Conservation (phyloP, 2,329 filamentous ascomycete genomes). For the Arthrobotrys entomopaga region DNA sequence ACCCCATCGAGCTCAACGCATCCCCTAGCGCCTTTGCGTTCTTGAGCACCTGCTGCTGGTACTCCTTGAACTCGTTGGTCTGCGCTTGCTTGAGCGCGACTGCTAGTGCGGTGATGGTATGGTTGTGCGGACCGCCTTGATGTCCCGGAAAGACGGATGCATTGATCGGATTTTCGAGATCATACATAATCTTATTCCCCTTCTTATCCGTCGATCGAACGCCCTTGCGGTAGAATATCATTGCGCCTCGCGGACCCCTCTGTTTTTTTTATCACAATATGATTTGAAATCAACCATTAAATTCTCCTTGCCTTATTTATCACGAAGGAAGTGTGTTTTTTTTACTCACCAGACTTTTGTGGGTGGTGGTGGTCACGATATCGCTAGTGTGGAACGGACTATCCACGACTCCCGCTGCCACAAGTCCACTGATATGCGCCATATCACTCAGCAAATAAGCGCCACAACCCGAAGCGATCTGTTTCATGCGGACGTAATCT, state of each 20-base stretch:
- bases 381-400: constrained; percentile 90
- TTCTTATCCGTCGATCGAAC: constrained; percentile 84
- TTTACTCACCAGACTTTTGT: constrained; percentile 82
- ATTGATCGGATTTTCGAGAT: constrained; percentile 94
- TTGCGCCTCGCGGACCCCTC: constrained; percentile 90
- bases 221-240: constrained; percentile 98
- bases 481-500: constrained; percentile 90
- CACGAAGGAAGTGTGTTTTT: too few species aligned
- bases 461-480: constrained; percentile 88
- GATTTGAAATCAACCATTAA: neutral
- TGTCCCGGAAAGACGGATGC: constrained; percentile 96
- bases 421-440: constrained; percentile 94
- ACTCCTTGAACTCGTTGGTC: constrained; percentile 86
- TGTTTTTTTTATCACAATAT: constrained; percentile 17
- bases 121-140: constrained; percentile 97
- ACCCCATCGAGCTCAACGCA: constrained; percentile 80
- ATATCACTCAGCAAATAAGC: constrained; percentile 96
- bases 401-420: constrained; percentile 90
- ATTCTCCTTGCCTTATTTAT: too few species aligned
- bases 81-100: constrained; percentile 95
- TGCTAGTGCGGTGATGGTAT: constrained; percentile 94
- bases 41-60: constrained; percentile 87
- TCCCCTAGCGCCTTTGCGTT: constrained; percentile 89
- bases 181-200: constrained; percentile 79
- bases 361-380: constrained; percentile 96